These are phyloP conservation scores for Daldinia caldariorum DNA, from an alignment of 495 filamentous ascomycete genomes.

Conservation along the genomic window DNA sequence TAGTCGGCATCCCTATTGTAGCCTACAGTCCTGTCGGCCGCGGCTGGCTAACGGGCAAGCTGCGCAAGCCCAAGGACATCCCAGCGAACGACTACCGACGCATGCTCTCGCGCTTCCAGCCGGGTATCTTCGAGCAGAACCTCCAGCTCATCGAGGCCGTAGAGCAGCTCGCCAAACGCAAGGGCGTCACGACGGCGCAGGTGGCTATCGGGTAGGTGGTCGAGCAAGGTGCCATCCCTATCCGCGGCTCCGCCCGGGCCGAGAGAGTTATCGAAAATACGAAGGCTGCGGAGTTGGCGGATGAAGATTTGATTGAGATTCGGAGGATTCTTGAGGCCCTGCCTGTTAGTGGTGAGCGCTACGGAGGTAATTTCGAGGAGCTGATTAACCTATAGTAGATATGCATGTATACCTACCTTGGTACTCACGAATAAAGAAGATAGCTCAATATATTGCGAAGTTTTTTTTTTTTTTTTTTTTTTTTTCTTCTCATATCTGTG, in stretches of 20 bases:
- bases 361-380: conserved; percentile 19
- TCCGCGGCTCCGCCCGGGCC: conserved; percentile 64
- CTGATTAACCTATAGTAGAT: conserved; percentile 11
- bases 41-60: conserved; percentile 56
- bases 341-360: conserved; percentile 19
- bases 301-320: conserved; percentile 60
- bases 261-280: conserved; percentile 67
- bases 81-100: conserved; percentile 54
- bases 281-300: conserved; percentile 56
- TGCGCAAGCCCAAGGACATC: conserved; percentile 47
- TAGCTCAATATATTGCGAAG: no score
- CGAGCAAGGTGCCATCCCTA: conserved; percentile 62
- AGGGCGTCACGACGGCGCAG: conserved; percentile 58
- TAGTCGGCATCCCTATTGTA: conserved; percentile 56
- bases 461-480: no score
- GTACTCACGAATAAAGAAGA: no score
- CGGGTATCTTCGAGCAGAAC: conserved; percentile 64
- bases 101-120: conserved; percentile 54
- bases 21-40: conserved; percentile 58
- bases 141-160: conserved; percentile 60
- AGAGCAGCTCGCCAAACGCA: conserved; percentile 54
- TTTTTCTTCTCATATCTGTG: no score
- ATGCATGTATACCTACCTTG: no score
- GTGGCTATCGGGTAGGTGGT: conserved; percentile 65
- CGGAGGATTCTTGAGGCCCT: conserved; percentile 44